These are phyloP conservation scores for Tubosaeta brunneosetosa DNA, from an alignment of 768 basidiomycete species.

Conservation along the genomic window DNA sequence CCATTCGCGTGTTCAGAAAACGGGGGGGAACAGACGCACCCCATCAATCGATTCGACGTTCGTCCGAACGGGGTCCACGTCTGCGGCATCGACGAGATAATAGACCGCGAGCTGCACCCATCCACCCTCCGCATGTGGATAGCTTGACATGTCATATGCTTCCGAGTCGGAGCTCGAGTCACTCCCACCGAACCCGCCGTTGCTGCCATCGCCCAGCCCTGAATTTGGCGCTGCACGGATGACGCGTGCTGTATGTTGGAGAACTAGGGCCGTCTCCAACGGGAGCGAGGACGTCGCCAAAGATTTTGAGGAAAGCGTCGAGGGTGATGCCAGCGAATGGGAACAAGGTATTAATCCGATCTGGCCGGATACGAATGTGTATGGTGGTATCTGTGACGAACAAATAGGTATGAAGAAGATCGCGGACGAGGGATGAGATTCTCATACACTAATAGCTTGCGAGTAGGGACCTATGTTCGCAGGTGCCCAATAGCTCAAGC, in stretches of 20 bases:
- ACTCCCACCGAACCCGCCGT: constrained; percentile 23
- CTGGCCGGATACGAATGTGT: constrained; percentile 90
- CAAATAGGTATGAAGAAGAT: background rate
- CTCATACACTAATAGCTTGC: constrained; percentile 77
- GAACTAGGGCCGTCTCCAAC: constrained; percentile 64
- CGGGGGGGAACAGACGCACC: constrained; percentile 11
- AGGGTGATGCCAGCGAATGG: constrained; percentile 59
- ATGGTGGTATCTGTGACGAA: constrained; percentile 56
- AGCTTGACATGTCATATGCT: constrained; percentile 33
- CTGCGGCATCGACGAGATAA: constrained; percentile 52
- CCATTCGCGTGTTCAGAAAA: background rate
- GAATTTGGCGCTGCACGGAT: constrained; percentile 49
- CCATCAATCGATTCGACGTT: constrained; percentile 30
- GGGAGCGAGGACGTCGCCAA: constrained; percentile 33
- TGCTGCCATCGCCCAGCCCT: constrained; percentile 28
- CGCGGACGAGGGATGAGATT: background rate
- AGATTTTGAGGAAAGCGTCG: constrained; percentile 26
- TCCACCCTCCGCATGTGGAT: constrained; percentile 34
- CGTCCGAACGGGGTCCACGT: constrained; percentile 39
- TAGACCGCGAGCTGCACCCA: constrained; percentile 62
- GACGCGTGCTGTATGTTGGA: constrained; percentile 78
- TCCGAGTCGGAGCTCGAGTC: constrained; percentile 5
- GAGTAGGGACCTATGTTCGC: constrained; percentile 99
- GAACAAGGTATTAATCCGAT: constrained; percentile 83
- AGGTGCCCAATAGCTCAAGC: constrained; percentile 97